These are phyloP conservation scores for Ophiostoma piceae DNA, from an alignment of 2,329 filamentous ascomycete genomes.

Conservation along the genomic window DNA sequence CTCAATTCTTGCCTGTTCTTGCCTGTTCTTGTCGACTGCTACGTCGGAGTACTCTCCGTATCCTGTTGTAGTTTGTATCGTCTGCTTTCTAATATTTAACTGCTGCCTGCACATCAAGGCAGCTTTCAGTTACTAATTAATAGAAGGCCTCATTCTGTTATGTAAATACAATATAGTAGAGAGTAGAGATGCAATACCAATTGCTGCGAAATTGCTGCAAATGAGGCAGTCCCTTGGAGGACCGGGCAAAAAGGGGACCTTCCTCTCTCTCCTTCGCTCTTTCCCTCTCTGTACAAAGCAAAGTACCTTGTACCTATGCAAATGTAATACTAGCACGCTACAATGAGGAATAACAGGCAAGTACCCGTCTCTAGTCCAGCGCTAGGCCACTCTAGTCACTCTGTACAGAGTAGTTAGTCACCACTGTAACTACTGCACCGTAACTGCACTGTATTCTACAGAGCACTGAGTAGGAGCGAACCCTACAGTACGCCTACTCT, in stretches of 20 bases:
- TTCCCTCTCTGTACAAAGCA: neutral
- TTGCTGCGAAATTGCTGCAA: neutral
- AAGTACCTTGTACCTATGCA: neutral
- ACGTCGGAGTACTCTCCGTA: slow-evolving; percentile 5
- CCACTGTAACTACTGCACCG: too few relatives aligned
- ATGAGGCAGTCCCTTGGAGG: neutral
- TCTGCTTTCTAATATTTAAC: neutral
- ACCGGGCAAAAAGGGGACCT: slow-evolving; percentile 1
- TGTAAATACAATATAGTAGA: too few relatives aligned
- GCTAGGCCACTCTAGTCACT: too few relatives aligned
- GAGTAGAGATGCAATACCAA: neutral
- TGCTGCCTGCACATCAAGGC: neutral
- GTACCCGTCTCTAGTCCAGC: neutral
- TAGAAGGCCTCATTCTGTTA: too few relatives aligned
- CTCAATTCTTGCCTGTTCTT: neutral
- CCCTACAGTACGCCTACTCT: neutral
- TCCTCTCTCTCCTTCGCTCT: neutral
- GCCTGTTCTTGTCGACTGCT: neutral
- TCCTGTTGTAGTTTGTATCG: neutral
- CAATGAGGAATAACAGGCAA: slow-evolving; percentile 7
- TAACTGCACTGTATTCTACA: too few relatives aligned
- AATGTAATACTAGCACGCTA: neutral
- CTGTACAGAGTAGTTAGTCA: too few relatives aligned
- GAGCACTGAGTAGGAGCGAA: too few relatives aligned
- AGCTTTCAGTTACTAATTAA: too few relatives aligned